Evolutionary conservation across 2,329 filamentous ascomycete genomes (phyloP), one percentile per base, ranked within the genome.

Genomic region (Xylaria sp.): DNA sequence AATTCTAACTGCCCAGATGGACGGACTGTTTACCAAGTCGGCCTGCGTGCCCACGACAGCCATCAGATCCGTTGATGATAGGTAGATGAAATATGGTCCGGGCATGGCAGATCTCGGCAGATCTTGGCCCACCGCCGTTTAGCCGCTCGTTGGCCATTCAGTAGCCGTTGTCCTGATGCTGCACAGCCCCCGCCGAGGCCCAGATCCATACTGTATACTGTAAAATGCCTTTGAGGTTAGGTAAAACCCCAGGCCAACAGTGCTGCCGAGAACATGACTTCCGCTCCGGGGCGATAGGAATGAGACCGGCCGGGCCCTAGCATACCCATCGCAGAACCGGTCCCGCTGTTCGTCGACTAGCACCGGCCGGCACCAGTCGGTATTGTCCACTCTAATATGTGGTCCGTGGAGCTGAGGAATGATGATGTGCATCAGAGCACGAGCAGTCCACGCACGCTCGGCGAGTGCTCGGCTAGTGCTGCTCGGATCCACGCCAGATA

Each of bases 71-170:
- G n/a, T n/a, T 41, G 8, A 31, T 40, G n/a, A n/a, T 48, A 19
- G 23, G 19, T 33, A 43, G 11, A 41, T 46, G 31, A 58, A 48
- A 43, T 41, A 48, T 54, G 33, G 47, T 52, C 59, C 48, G 48
- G n/a, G 54, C 59, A 49, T 54, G 38, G 52, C 47, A 63, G 56
- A 63, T 63, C 61, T 60, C 57, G 61, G 57, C 57, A 63, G 60
- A 60, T 60, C 60, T 56, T 55, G 56, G 60, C 49, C 52, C 57
- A 37, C 48, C 44, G 8, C 51, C 29, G 19, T 56, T 53, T 23
- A 38, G 51, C n/a, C n/a, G n/a, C n/a, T n/a, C n/a, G n/a, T n/a
- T n/a, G n/a, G n/a, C n/a, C n/a, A n/a, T n/a, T n/a, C n/a, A n/a
- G n/a, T n/a, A n/a, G n/a, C 41, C 9, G 37, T 48, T 54, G 44